Evolutionary conservation across 1,139 yeast genomes (phyloP).

Genomic region (Geotrichum citri-aurantii): DNA sequence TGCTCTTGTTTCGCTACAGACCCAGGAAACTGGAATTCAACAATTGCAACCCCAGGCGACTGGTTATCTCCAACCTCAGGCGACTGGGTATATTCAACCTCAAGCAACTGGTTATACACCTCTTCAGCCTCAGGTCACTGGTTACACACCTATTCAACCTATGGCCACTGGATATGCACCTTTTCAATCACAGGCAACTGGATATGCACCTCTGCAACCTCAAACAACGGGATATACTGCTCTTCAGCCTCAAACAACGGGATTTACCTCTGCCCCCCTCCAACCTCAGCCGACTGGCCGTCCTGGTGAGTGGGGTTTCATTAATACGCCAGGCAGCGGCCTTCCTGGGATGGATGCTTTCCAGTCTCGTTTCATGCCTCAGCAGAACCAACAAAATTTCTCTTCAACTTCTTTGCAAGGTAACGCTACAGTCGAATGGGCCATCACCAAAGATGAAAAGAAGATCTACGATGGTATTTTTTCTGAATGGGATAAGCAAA

Average conservation of each 20-base stretch:
- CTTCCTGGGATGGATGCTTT: conserved; percentile 71
- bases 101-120: conserved; percentile 37
- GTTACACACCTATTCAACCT: conserved; percentile 35
- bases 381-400: conserved; percentile 41
- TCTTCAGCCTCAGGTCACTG: conserved; percentile 36
- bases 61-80: conserved; percentile 37
- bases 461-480: conserved; percentile 81
- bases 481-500: conserved; percentile 72
- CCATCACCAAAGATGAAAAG: conserved; percentile 82
- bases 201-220: conserved; percentile 30
- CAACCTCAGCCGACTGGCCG: conserved; percentile 52
- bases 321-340: conserved; percentile 65
- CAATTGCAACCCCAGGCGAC: conserved; percentile 26
- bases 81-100: conserved; percentile 33
- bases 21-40: conserved; percentile 38
- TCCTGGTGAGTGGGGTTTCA: conserved; percentile 83
- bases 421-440: conserved; percentile 48
- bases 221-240: conserved; percentile 39
- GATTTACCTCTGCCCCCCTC: conserved; percentile 29
- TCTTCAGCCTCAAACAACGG: conserved; percentile 37
- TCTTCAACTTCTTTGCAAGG: conserved; percentile 32
- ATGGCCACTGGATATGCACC: conserved; percentile 39
- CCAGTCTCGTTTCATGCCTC: conserved; percentile 73
- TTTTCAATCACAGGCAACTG: conserved; percentile 38
- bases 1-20: conserved; percentile 40